phyloP scores from a whole-genome alignment of 2,329 filamentous ascomycete species.

The Apiospora marii region DNA sequence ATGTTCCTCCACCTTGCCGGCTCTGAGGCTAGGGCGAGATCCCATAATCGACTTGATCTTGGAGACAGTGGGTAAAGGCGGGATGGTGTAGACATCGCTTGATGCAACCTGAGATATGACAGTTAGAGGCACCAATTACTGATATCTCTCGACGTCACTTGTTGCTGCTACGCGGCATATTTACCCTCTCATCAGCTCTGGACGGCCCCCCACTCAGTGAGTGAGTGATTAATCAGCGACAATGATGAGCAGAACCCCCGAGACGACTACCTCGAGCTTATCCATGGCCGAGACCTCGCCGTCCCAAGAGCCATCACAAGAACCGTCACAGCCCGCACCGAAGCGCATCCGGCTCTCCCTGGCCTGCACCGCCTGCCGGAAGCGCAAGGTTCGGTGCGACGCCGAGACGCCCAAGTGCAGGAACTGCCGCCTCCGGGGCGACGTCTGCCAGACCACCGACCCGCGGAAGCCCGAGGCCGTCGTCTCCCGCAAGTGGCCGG shows the following conservation, averaged over 20 bases:
- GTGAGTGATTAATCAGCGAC: too few relatives aligned
- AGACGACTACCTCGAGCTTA: not conserved
- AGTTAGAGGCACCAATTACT: not conserved
- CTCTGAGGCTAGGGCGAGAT: not conserved
- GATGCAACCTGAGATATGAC: not conserved
- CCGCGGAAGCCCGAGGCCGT: constrained; percentile 34
- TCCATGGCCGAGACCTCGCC: not conserved
- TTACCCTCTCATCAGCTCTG: not conserved
- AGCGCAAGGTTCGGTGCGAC: constrained; percentile 42
- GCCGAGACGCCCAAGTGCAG: constrained; percentile 38
- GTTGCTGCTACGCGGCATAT: not conserved
- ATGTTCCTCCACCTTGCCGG: constrained; percentile 15
- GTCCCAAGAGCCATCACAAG: not conserved
- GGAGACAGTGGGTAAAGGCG: not conserved
- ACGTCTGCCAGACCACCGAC: constrained; percentile 39
- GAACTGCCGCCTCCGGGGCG: constrained; percentile 37
- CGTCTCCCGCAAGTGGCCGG: constrained; percentile 32
- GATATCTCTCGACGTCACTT: not conserved
- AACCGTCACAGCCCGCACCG: not conserved
- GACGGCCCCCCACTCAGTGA: not conserved
- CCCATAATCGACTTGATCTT: not conserved
- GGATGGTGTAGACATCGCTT: not conserved
- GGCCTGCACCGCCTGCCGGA: constrained; percentile 35
- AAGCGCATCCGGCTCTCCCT: constrained; percentile 26
- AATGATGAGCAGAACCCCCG: not conserved